phyloP scores from a whole-genome alignment of 2,329 filamentous ascomycete genomes.

The Talaromyces islandicus region DNA sequence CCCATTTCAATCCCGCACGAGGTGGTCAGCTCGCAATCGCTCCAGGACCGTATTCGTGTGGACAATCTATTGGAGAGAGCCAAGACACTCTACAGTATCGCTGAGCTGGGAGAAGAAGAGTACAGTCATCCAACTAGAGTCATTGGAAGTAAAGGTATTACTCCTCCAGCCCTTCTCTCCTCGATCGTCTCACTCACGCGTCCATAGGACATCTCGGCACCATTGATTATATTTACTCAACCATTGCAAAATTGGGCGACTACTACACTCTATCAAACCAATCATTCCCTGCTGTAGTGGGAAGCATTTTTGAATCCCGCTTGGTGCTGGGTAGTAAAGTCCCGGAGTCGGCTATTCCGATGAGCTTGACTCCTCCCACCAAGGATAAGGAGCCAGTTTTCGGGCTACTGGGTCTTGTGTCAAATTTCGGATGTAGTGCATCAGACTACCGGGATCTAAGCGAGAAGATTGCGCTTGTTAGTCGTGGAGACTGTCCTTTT shows the following conservation, averaged over 20 bases:
- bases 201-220: constrained; percentile 57
- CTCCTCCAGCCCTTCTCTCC: not conserved
- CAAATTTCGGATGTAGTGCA: constrained; percentile 57
- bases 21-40: constrained; percentile 43
- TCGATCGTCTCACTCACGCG: constrained; percentile 27
- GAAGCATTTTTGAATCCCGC: constrained; percentile 54
- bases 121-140: constrained; percentile 65
- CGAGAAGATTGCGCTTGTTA: constrained; percentile 65
- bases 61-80: constrained; percentile 55
- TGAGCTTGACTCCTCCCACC: constrained; percentile 57
- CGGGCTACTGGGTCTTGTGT: constrained; percentile 56
- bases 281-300: constrained; percentile 55
- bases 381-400: constrained; percentile 32
- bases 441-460: constrained; percentile 58
- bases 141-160: constrained; percentile 58
- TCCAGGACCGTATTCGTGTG: constrained; percentile 46
- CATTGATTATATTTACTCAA: constrained; percentile 55
- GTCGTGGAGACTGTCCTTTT: constrained; percentile 65
- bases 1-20: constrained; percentile 14
- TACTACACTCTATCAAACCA: constrained; percentile 44
- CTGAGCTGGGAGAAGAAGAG: constrained; percentile 53
- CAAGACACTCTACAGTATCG: constrained; percentile 57
- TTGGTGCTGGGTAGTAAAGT: constrained; percentile 52
- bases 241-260: constrained; percentile 39
- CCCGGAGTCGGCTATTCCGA: constrained; percentile 47